Conservation (phyloP, 176 grass and related monocot species). For the Poa annua region DNA sequence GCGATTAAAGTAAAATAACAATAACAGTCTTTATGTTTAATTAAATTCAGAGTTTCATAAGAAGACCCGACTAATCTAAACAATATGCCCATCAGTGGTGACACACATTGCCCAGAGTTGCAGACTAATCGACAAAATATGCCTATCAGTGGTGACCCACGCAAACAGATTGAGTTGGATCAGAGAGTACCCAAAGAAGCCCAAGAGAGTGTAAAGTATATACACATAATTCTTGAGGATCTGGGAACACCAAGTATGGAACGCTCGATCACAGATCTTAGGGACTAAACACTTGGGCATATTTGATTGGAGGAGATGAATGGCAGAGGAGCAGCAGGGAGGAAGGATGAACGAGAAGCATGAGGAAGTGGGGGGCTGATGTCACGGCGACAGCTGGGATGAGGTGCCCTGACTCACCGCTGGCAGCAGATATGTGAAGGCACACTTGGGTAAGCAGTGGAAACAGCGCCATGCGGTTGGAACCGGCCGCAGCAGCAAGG, state of each 20-base stretch:
- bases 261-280: not conserved
- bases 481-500: not conserved
- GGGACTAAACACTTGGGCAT: not conserved
- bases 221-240: not conserved
- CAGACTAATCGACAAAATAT: not conserved
- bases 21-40: not conserved
- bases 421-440: not conserved
- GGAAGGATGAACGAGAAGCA: not conserved
- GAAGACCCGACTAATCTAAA: not conserved
- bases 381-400: not conserved
- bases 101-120: not conserved
- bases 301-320: not conserved
- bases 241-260: not conserved
- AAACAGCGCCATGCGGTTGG: not conserved
- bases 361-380: not conserved
- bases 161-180: not conserved
- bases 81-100: not conserved
- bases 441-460: not conserved
- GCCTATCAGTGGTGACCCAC: not conserved
- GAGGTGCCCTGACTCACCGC: not conserved
- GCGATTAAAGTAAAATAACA: not conserved
- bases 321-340: not conserved
- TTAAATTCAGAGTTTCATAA: constrained; percentile 15
- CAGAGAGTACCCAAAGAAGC: not conserved
- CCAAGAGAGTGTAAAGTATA: not conserved